A percentile compares a stretch with the other conserved stretches of the same genome.
Conservation (phyloP, 2,329 filamentous ascomycete species). For the Phaeosphaeriaceae sp. region DNA sequence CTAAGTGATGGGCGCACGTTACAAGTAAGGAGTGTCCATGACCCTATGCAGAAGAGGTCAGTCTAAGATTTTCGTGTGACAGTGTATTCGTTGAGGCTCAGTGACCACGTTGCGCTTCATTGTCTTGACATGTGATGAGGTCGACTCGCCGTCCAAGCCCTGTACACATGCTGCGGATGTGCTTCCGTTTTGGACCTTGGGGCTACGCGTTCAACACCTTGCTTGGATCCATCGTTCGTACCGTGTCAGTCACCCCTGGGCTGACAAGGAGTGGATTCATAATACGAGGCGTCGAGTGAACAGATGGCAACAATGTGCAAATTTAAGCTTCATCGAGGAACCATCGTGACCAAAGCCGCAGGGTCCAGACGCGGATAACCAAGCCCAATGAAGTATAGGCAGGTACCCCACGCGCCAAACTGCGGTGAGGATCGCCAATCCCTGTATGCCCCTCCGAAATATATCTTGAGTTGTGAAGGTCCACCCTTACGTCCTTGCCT, state of each 20-base stretch:
- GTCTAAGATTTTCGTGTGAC: neutral
- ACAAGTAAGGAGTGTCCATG: neutral
- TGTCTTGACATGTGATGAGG: neutral
- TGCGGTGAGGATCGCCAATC: constrained; percentile 30
- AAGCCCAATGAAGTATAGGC: constrained; percentile 16
- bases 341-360: constrained; percentile 14
- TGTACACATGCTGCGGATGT: constrained; percentile 8
- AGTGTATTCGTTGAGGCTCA: neutral
- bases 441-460: constrained; percentile 31
- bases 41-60: neutral
- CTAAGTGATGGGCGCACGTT: neutral
- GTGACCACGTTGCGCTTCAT: neutral
- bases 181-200: constrained; percentile 12
- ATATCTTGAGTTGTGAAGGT: constrained; percentile 9
- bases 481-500: constrained; percentile 17
- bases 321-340: constrained; percentile 8
- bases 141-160: neutral
- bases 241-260: neutral
- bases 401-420: constrained; percentile 22
- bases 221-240: neutral
- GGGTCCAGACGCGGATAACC: constrained; percentile 10
- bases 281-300: constrained; percentile 3
- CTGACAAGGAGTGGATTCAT: neutral
- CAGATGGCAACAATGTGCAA: constrained; percentile 8
- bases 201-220: constrained; percentile 6